Conservation (phyloP, 2,329 filamentous ascomycete genomes). For the Pseudophaeomoniella oleicola region DNA sequence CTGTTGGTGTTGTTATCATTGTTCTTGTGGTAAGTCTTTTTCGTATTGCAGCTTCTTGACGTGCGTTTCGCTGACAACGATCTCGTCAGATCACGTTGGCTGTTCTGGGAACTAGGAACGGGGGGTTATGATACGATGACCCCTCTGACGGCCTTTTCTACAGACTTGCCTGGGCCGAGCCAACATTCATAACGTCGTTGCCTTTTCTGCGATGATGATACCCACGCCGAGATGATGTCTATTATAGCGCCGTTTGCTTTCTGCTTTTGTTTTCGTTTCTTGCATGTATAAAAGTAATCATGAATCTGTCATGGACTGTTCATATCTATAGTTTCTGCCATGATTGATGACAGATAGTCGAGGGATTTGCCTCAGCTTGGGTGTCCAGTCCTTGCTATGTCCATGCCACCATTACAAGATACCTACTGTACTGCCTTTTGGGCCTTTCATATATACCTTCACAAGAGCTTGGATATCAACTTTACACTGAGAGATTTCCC, state of each 20-base stretch:
- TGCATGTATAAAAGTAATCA: not conserved
- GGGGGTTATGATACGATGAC: conserved; percentile 1
- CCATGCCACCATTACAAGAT: no score
- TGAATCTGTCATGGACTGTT: no score
- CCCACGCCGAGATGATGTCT: not conserved
- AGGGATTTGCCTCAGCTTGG: no score
- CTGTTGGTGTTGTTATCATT: conserved; percentile 40
- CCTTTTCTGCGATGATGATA: not conserved
- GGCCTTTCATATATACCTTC: no score
- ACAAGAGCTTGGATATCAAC: no score
- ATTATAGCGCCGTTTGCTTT: not conserved
- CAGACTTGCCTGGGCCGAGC: not conserved
- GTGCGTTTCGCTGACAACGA: not conserved
- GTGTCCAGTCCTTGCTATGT: no score
- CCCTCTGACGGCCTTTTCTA: not conserved
- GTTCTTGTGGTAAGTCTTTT: conserved; percentile 35
- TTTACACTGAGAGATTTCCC: no score
- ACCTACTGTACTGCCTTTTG: no score
- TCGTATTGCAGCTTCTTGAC: conserved; percentile 1
- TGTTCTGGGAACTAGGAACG: conserved; percentile 7
- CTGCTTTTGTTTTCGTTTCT: not conserved
- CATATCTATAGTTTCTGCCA: no score
- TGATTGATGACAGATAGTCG: no score
- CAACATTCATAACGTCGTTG: not conserved
- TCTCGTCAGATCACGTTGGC: conserved; percentile 18